Evolutionary conservation across 805 yeast genomes (phyloP).

Genomic region (Wickerhamiella musiphila): DNA sequence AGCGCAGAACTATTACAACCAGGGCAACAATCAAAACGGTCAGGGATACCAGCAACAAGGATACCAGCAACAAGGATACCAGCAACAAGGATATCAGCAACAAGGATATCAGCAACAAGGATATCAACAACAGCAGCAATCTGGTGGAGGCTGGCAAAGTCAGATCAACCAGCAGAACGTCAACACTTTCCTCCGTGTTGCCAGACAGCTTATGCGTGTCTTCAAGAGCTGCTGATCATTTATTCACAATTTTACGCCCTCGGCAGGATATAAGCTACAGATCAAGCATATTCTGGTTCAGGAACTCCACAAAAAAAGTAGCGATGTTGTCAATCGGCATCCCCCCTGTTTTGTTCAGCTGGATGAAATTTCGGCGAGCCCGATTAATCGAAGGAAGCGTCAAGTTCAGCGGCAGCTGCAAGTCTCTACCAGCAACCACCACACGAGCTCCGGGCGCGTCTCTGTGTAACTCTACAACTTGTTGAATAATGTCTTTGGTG

Average conservation of each 20-base stretch:
- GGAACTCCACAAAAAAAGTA: slow-evolving; percentile 60
- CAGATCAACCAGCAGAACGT: slow-evolving; percentile 6
- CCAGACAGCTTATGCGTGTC: slow-evolving; percentile 12
- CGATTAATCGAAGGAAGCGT: slow-evolving; percentile 70
- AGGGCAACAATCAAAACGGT: slow-evolving; percentile 5
- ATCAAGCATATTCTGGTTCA: slow-evolving; percentile 34
- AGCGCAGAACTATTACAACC: slow-evolving; percentile 16
- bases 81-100: slow-evolving; percentile 15
- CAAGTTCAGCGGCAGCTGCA: slow-evolving; percentile 49
- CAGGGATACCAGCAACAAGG: slow-evolving; percentile 7
- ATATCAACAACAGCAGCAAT: slow-evolving; percentile 10
- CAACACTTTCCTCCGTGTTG: slow-evolving; percentile 7
- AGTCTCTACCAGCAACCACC: slow-evolving; percentile 24
- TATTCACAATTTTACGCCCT: neutral
- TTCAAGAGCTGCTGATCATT: slow-evolving; percentile 7
- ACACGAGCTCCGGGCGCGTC: slow-evolving; percentile 24
- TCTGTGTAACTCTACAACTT: slow-evolving; percentile 46
- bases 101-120: slow-evolving; percentile 16
- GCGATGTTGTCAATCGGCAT: slow-evolving; percentile 52
- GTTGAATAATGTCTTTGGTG: slow-evolving; percentile 47
- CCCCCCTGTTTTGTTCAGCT: slow-evolving; percentile 61
- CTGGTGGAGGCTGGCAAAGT: slow-evolving; percentile 7
- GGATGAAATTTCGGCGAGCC: slow-evolving; percentile 65
- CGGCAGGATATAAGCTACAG: neutral
- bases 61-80: slow-evolving; percentile 11